Evolutionary conservation across 2,329 filamentous ascomycete genomes (phyloP).

Genomic region (Leptographium lundbergii): DNA sequence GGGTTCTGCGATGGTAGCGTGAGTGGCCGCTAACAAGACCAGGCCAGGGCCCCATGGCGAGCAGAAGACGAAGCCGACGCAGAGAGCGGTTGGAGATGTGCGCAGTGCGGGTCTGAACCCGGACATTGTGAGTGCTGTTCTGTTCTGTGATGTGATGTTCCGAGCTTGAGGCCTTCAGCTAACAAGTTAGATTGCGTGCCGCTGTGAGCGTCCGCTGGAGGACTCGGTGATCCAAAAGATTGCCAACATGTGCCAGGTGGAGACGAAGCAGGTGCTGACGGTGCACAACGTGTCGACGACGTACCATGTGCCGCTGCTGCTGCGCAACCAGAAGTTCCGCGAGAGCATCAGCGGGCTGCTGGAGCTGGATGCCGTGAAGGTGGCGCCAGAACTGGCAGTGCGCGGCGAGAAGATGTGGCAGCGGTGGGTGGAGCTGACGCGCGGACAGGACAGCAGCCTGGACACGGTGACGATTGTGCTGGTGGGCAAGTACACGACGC

Average conservation of each 20-base stretch:
- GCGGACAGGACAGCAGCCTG: slow-evolving; percentile 31
- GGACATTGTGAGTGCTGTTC: slow-evolving; percentile 41
- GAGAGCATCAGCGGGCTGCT: slow-evolving; percentile 34
- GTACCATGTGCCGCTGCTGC: slow-evolving; percentile 89
- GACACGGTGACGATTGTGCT: slow-evolving; percentile 69
- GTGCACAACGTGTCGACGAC: slow-evolving; percentile 82
- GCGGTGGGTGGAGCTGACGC: slow-evolving; percentile 51
- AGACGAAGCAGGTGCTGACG: slow-evolving; percentile 72
- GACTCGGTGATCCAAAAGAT: slow-evolving; percentile 72
- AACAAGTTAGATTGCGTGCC: slow-evolving; percentile 64
- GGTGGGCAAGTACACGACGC: slow-evolving; percentile 81
- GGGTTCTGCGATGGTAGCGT: no score
- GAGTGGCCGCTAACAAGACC: neutral
- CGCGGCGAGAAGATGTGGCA: slow-evolving; percentile 69
- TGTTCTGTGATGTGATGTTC: neutral
- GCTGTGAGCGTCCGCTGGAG: slow-evolving; percentile 68
- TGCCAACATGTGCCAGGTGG: slow-evolving; percentile 78
- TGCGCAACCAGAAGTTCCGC: slow-evolving; percentile 69
- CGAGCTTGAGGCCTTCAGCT: neutral
- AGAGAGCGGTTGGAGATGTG: slow-evolving; percentile 74
- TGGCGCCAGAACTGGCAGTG: slow-evolving; percentile 39
- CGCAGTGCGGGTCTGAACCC: slow-evolving; percentile 67
- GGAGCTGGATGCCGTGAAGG: slow-evolving; percentile 44
- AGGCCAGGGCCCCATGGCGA: slow-evolving; percentile 34
- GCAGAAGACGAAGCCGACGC: slow-evolving; percentile 96